phyloP scores from a whole-genome alignment of 2,329 filamentous ascomycete species.

The Neofusicoccum umdonicola region DNA sequence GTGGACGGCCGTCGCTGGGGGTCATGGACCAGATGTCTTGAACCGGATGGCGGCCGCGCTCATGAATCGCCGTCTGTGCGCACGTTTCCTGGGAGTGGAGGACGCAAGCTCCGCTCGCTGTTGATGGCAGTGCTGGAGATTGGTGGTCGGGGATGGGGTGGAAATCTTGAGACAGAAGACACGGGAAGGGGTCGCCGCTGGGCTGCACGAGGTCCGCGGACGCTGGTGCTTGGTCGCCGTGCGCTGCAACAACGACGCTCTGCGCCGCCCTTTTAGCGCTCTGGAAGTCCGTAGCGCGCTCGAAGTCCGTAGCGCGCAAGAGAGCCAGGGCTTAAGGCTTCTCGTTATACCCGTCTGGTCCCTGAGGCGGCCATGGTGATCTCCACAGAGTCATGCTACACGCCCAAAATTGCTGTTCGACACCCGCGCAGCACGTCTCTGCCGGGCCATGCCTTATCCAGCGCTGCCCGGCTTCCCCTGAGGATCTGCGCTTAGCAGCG shows the following conservation, averaged over 20 bases:
- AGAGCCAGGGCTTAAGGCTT: background rate
- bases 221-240: background rate
- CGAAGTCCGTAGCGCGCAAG: background rate
- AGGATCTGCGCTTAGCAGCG: conserved; percentile 9
- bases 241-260: background rate
- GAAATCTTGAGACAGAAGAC: conserved; percentile 12
- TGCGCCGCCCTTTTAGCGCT: background rate
- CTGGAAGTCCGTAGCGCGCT: background rate
- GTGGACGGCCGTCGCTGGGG: conserved; percentile 7
- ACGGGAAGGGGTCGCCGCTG: conserved; percentile 12
- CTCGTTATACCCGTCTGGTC: conserved; percentile 10
- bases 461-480: conserved; percentile 6
- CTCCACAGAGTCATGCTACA: conserved; percentile 2
- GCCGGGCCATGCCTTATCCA: background rate
- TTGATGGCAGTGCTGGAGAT: conserved; percentile 1
- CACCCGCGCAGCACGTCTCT: background rate
- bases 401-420: background rate
- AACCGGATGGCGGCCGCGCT: conserved; percentile 9
- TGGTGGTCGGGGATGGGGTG: conserved; percentile 5
- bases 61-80: conserved; percentile 14
- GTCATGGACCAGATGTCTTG: conserved; percentile 15
- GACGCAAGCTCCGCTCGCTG: background rate
- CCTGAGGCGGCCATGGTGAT: conserved; percentile 13
- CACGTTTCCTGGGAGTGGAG: conserved; percentile 3
- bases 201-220: conserved; percentile 7